Evolutionary conservation across 1,284 basidiomycete species (phyloP).

Genomic region (Schizophyllum commune): DNA sequence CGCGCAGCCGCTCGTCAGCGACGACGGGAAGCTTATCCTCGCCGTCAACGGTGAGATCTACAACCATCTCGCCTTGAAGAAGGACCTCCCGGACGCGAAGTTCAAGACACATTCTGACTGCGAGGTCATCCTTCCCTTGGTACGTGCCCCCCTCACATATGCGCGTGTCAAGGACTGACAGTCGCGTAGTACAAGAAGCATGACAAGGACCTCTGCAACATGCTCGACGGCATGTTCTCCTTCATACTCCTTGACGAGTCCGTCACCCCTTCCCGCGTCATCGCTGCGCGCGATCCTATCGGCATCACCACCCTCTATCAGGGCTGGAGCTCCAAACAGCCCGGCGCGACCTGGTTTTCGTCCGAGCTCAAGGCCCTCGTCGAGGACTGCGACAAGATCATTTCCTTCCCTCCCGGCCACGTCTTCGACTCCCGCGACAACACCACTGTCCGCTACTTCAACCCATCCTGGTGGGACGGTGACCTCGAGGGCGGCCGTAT

Average conservation of each 20-base stretch:
- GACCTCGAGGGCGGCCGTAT: conserved; percentile 57
- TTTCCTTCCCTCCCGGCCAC: conserved; percentile 96
- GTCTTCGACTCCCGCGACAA: conserved; percentile 81
- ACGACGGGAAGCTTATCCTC: conserved; percentile 81
- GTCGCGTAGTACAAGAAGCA: conserved; percentile 72
- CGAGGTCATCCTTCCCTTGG: conserved; percentile 92
- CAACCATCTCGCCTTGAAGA: conserved; percentile 87
- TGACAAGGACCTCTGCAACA: conserved; percentile 66
- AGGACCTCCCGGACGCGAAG: conserved; percentile 56
- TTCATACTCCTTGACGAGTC: conserved; percentile 95
- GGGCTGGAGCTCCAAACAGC: conserved; percentile 83
- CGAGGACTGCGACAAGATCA: conserved; percentile 92
- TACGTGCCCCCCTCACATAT: conserved; percentile 24
- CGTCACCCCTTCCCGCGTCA: conserved; percentile 81
- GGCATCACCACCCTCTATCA: conserved; percentile 99
- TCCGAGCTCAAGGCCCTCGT: conserved; percentile 94
- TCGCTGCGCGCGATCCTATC: conserved; percentile 96
- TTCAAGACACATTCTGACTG: conserved; percentile 99
- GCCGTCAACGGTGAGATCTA: conserved; percentile 99
- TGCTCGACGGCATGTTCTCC: conserved; percentile 98
- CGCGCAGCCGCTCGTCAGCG: conserved; percentile 89
- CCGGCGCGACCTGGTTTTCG: conserved; percentile 86
- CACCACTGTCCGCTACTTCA: conserved; percentile 76
- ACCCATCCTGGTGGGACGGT: conserved; percentile 81
- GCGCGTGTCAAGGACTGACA: not conserved